Percentiles rank a stretch among this genome's conserved stretches.
Conservation (phyloP, 2,329 filamentous ascomycete species). For the Talaromyces rugulosus region DNA sequence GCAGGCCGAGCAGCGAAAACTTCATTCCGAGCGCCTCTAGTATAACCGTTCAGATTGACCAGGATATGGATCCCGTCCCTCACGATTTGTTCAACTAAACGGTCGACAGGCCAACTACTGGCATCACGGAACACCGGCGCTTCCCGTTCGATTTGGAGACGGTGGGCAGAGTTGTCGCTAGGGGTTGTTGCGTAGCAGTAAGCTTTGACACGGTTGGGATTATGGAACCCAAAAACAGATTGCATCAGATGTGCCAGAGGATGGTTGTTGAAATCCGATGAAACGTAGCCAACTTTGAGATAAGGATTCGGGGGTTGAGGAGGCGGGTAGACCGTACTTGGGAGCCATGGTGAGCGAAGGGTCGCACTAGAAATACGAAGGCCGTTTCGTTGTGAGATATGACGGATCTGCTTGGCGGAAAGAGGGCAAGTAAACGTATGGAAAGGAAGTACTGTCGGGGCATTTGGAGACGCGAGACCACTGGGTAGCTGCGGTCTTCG, state of each 20-base stretch:
- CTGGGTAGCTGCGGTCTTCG: constrained; percentile 68
- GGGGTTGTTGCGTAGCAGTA: constrained; percentile 94
- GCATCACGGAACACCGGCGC: constrained; percentile 88
- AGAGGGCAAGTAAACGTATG: constrained; percentile 96
- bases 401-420: constrained; percentile 82
- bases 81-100: constrained; percentile 79
- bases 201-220: constrained; percentile 68
- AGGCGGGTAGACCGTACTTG: constrained; percentile 74
- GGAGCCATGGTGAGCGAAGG: constrained; percentile 80
- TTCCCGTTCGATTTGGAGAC: constrained; percentile 87
- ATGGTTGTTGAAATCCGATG: constrained; percentile 98
- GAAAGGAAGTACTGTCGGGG: constrained; percentile 92
- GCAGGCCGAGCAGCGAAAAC: constrained; percentile 92
- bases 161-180: constrained; percentile 83
- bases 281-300: constrained; percentile 92
- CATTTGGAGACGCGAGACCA: constrained; percentile 72
- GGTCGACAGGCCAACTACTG: constrained; percentile 79
- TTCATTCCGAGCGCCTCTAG: constrained; percentile 91
- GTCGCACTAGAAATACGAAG: constrained; percentile 90
- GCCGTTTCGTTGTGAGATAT: constrained; percentile 93
- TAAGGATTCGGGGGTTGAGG: constrained; percentile 75
- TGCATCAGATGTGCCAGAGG: constrained; percentile 97
- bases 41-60: constrained; percentile 97
- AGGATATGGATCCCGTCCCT: constrained; percentile 88
- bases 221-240: constrained; percentile 91